Evolutionary conservation across 2,329 filamentous ascomycete genomes (phyloP), one percentile per base, ranked within the genome.

Genomic region (Macrophomina pseudophaseolina): DNA sequence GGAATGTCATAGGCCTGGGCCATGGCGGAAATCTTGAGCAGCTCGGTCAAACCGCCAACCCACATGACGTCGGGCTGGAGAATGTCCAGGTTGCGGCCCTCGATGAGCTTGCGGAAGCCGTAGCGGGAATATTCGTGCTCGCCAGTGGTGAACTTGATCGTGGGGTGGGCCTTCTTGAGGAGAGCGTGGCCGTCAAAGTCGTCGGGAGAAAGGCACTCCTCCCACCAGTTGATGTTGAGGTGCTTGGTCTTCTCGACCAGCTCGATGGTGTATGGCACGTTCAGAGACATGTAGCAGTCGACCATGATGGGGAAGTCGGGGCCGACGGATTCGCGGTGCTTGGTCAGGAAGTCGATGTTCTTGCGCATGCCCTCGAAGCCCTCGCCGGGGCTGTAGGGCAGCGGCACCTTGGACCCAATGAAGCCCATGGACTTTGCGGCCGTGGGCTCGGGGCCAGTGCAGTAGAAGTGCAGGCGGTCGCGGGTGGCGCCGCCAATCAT

Each of bases 41-140:
- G 85, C 80, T 97, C 94, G 0, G 94, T 97, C 84, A 97, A 79
- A 69, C 94, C 94, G 69, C 94, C 94, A 14, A 97, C 88, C 94
- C 94, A 97, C 94, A 97, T 97, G 70, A 97, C 93, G 75, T 97
- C 94, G 14, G 94, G 94, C 81, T 97, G 94, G 74, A 97, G 88
- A 72, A 97, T 97, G 78, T 97, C 94, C 68, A 97, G 83, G 80
- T 97, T 96, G 71, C 93, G 92, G 66, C 90, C 91, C 80, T 97
- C 93, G 69, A 97, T 90, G 51, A 97, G 87, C 83, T 97, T 96
- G 72, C 94, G 91, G 87, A 97, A 97, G 35, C 94, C 94, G 76
- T 94, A 97, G 73, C 93, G 87, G 6, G 93, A 96, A 83, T 94
- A 97, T 79, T 97, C 94, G 81, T 97, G 94, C 83, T 97, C 94